Base-by-base conservation (phyloP, 257 asterid species). In the Scutellaria barbata region DNA sequence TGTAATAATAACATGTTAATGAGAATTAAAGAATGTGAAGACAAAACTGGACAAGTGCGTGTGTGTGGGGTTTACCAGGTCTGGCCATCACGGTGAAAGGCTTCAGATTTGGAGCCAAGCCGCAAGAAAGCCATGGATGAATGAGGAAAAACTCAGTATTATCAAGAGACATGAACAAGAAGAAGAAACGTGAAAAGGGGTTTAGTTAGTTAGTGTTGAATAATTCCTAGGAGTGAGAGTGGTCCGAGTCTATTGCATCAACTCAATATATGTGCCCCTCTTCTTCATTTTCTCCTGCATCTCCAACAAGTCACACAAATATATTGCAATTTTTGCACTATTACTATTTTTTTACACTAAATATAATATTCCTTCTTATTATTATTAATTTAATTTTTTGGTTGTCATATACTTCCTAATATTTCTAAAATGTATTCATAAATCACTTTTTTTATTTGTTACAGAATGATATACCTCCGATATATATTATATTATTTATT, bases 61-160 rank as follows among this genome's bases (percentile, higher is more conserved):
- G 16, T 54, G 53, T 11, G 53, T 39, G 33, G 53, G 6, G 4
- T 20, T 10, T 48, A 93, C 98, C 98, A 93, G 1, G 85, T 48
- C 7, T 87, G 90, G 69, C 94, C 96, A 58, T 93, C 92, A 52
- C 83, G 87, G 14, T 85, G 88, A 66, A 93, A 89, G 8, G 89
- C 89, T 77, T 90, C 96, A 10, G 97, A 77, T 81, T 93, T 93
- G 7, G 98, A 87, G 66, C 98, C 98, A 65, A 89, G 83, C 74
- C 79, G 89, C 92, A 86, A 54, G 73, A 68, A 89, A 37, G 95
- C 92, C 97, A 93, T 87, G 63, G 6, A 58, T 54, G 64, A 39
- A 50, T 45, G n/a, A 30, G 46, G 5, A 33, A 16, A 42, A 2
- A 13, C 11, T 12, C 7, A 10, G 3, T 11, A 22, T 22, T n/a